These are phyloP conservation scores for Stachybotrys elegans DNA, from an alignment of 2,329 filamentous ascomycete genomes.

Conservation along the genomic window DNA sequence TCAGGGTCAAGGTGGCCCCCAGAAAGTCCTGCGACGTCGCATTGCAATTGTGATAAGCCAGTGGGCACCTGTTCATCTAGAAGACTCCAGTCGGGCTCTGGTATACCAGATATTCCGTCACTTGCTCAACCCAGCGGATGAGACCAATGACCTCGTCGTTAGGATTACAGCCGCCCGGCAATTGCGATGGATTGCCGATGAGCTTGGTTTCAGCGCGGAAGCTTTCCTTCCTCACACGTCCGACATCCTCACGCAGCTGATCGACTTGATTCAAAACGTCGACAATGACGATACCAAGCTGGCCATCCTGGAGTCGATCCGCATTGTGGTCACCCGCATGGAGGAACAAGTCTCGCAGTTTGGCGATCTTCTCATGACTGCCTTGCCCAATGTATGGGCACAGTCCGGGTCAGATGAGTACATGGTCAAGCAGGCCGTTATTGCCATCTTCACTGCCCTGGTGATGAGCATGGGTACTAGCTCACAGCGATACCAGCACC, in stretches of 20 bases:
- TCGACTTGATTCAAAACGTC: conserved; percentile 73
- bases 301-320: conserved; percentile 80
- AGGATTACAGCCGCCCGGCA: conserved; percentile 85
- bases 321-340: conserved; percentile 74
- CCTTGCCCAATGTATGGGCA: conserved; percentile 80
- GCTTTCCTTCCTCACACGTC: conserved; percentile 74
- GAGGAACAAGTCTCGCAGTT: conserved; percentile 65
- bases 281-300: conserved; percentile 86
- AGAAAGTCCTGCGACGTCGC: conserved; percentile 79
- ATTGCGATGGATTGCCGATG: conserved; percentile 73
- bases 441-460: conserved; percentile 78
- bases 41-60: conserved; percentile 85
- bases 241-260: conserved; percentile 65
- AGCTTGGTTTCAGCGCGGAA: conserved; percentile 73
- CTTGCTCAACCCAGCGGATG: conserved; percentile 71
- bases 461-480: conserved; percentile 79
- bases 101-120: conserved; percentile 89
- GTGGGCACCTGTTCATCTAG: conserved; percentile 79
- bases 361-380: conserved; percentile 75
- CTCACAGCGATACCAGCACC: conserved; percentile 70
- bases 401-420: conserved; percentile 74
- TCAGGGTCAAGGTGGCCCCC: conserved; percentile 55
- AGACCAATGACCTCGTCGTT: conserved; percentile 84
- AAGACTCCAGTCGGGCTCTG: conserved; percentile 60
- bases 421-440: conserved; percentile 88